A percentile compares a stretch with the other conserved stretches of the same genome.
Evolutionary conservation across 108 stramenopile genomes (phyloP).

Genomic region (Epipyxis sp.): DNA sequence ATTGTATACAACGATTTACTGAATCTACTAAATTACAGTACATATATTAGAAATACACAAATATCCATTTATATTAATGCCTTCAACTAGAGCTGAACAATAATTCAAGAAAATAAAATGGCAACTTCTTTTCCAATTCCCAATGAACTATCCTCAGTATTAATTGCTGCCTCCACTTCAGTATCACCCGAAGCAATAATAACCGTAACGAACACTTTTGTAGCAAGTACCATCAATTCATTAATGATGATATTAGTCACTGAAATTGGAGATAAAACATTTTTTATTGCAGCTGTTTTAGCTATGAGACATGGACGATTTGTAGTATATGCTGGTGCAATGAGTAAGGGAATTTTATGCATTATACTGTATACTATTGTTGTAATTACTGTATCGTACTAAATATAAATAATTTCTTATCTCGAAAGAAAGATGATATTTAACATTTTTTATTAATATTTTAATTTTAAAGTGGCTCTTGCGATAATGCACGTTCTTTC

Average conservation of each 20-base stretch:
- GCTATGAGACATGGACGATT: constrained; percentile 81
- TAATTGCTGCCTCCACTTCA: too few species aligned
- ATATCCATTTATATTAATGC: too few species aligned
- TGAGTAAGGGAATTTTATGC: constrained; percentile 43
- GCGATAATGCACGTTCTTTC: constrained; percentile 88
- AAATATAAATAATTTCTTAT: not conserved
- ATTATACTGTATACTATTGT: constrained; percentile 29
- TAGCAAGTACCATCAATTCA: constrained; percentile 37
- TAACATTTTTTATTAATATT: too few species aligned
- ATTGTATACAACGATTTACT: too few species aligned
- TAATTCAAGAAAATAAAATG: too few species aligned
- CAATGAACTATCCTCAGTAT: too few species aligned
- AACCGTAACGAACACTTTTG: not conserved
- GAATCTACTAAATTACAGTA: too few species aligned
- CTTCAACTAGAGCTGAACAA: too few species aligned
- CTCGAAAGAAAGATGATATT: constrained; percentile 3
- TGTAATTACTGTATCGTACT: constrained; percentile 43
- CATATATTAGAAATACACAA: too few species aligned
- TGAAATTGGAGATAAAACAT: constrained; percentile 99
- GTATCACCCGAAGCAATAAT: too few species aligned
- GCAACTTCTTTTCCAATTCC: too few species aligned
- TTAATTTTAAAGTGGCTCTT: not conserved
- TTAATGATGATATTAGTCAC: constrained; percentile 85
- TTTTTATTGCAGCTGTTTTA: constrained; percentile 98
- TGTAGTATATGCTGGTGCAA: constrained; percentile 85